Evolutionary conservation across 805 yeast species (phyloP).

Genomic region (Suhomyces sp.): DNA sequence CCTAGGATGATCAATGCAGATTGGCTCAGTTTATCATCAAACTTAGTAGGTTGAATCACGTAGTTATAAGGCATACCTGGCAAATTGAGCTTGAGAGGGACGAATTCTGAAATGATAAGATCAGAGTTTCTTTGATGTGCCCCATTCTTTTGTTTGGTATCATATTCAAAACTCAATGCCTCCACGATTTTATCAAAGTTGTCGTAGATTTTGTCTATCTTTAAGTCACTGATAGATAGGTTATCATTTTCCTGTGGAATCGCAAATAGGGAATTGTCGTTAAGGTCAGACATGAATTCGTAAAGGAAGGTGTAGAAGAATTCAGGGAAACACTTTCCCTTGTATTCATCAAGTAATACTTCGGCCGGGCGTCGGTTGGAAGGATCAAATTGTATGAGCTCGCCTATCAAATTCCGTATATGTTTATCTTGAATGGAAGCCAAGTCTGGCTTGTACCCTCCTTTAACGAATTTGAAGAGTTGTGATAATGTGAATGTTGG

Average conservation of each 20-base stretch:
- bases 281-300: slow-evolving; percentile 52
- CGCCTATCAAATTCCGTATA: slow-evolving; percentile 54
- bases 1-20: slow-evolving; percentile 60
- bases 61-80: slow-evolving; percentile 52
- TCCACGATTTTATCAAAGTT: slow-evolving; percentile 50
- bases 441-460: slow-evolving; percentile 65
- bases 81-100: slow-evolving; percentile 46
- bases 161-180: slow-evolving; percentile 25
- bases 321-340: slow-evolving; percentile 58
- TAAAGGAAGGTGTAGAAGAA: slow-evolving; percentile 68
- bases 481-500: slow-evolving; percentile 86
- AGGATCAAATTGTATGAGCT: slow-evolving; percentile 69
- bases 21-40: slow-evolving; percentile 32
- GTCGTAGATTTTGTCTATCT: slow-evolving; percentile 58
- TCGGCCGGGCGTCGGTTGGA: slow-evolving; percentile 53
- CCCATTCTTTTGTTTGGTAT: not conserved
- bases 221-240: slow-evolving; percentile 35
- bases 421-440: slow-evolving; percentile 50
- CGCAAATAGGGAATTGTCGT: slow-evolving; percentile 19
- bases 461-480: slow-evolving; percentile 73
- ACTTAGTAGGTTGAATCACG: slow-evolving; percentile 30
- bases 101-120: slow-evolving; percentile 7
- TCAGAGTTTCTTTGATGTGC: slow-evolving; percentile 1
- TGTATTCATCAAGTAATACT: slow-evolving; percentile 51
- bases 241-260: slow-evolving; percentile 16